Percentiles rank a stretch among this genome's conserved stretches.
These are phyloP conservation scores for Boletus coffeatus DNA, from an alignment of 1,284 basidiomycete species.

Conservation along the genomic window DNA sequence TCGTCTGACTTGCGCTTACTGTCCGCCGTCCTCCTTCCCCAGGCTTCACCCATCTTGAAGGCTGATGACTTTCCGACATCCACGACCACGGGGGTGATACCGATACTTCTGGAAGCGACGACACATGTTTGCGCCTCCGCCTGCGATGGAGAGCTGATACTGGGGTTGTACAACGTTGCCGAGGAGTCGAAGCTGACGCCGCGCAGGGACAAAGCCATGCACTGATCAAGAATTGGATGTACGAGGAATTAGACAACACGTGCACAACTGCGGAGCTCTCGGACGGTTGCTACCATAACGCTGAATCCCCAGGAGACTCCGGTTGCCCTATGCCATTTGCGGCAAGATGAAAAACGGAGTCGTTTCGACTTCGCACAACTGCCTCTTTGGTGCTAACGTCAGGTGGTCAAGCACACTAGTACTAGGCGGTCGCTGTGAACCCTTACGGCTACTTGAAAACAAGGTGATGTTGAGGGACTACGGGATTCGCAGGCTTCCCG, in stretches of 20 bases:
- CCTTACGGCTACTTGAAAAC: background rate
- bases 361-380: background rate
- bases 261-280: background rate
- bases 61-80: slow-evolving; percentile 35
- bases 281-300: background rate
- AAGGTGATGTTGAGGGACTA: background rate
- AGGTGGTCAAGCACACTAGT: background rate
- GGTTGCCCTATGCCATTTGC: background rate
- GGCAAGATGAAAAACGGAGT: background rate
- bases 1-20: slow-evolving; percentile 33
- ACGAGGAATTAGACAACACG: slow-evolving; percentile 3
- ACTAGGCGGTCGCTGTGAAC: background rate
- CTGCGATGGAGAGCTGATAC: background rate
- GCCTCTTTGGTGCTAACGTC: background rate
- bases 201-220: background rate
- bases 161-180: slow-evolving; percentile 3
- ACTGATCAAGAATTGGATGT: slow-evolving; percentile 1
- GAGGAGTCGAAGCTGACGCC: slow-evolving; percentile 4
- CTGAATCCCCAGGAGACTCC: background rate
- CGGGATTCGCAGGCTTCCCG: slow-evolving; percentile 17
- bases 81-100: slow-evolving; percentile 49
- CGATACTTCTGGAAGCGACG: slow-evolving; percentile 41
- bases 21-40: slow-evolving; percentile 34
- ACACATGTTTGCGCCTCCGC: slow-evolving; percentile 6
- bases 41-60: slow-evolving; percentile 41